Conservation (phyloP, 2,329 filamentous ascomycete genomes). For the Mycosphaerella arachidis region DNA sequence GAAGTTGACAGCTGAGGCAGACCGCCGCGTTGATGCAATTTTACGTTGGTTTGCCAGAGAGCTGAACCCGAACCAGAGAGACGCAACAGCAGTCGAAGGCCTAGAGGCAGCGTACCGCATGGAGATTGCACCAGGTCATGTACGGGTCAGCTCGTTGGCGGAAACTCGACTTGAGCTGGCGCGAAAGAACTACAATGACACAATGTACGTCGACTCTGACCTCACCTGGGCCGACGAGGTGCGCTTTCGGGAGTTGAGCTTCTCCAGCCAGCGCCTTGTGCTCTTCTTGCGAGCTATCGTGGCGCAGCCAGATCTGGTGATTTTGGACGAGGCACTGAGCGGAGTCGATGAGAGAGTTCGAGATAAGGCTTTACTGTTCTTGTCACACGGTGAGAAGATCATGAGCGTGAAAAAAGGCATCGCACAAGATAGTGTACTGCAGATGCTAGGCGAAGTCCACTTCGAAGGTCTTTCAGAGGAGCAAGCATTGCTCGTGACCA, state of each 20-base stretch:
- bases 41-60: slow-evolving; percentile 75
- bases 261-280: slow-evolving; percentile 77
- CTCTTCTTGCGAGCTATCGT: slow-evolving; percentile 64
- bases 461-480: slow-evolving; percentile 60
- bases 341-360: slow-evolving; percentile 56
- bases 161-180: slow-evolving; percentile 1
- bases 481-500: slow-evolving; percentile 88
- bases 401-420: slow-evolving; percentile 7
- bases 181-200: slow-evolving; percentile 9
- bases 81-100: slow-evolving; percentile 9
- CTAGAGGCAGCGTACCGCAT: background rate
- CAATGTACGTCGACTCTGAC: slow-evolving; percentile 25
- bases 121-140: background rate
- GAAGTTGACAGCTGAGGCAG: slow-evolving; percentile 55
- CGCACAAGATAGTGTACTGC: slow-evolving; percentile 28
- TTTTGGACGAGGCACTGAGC: slow-evolving; percentile 50
- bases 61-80: slow-evolving; percentile 53
- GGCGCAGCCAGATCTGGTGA: slow-evolving; percentile 44
- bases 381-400: slow-evolving; percentile 48
- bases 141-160: background rate
- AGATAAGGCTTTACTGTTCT: slow-evolving; percentile 82
- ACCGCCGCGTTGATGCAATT: slow-evolving; percentile 60
- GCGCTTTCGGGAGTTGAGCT: slow-evolving; percentile 69
- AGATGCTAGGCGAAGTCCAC: slow-evolving; percentile 44
- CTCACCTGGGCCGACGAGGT: slow-evolving; percentile 62